Base-by-base conservation (phyloP, 2,329 filamentous ascomycete species). In the Talaromyces sp. region DNA sequence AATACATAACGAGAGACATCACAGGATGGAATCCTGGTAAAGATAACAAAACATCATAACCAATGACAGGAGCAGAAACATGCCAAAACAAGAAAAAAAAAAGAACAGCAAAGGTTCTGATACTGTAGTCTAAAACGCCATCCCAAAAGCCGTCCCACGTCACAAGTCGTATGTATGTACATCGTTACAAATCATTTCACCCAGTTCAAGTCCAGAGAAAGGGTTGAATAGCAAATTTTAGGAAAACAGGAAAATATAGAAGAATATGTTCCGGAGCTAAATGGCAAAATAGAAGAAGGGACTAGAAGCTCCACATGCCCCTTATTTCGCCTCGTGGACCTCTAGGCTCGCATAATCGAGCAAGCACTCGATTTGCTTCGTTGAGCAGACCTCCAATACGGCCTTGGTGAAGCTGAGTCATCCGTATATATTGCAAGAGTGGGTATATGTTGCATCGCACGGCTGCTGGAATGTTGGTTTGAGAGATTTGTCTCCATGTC, bases 351-450 rank as follows among this genome's bases (percentile, higher is more conserved):
- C 63, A 63, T 21, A 73, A 63, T 52, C 68, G 65, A 56, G 62
- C 64, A 53, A 73, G 60, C 11, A 72, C 70, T 46, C 64, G 57
- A 52, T 70, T 66, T 15, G 66, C 70, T 61, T 73, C 69, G 54
- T 70, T 70, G 63, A 73, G 63, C n/a, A 72, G 63, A 7, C 70
- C 71, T n/a, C 69, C 69, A 41, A 69, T 60, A 37, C 64, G 57
- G 39, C 61, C 61, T 43, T 57, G 59, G 13, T 62, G 53, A 33
- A 71, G 62, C 52, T 67, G 66, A 33, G 63, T 61, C 15, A 63
- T 53, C n/a, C 69, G 65, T 36, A 72, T 59, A 36, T 64, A 65
- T 46, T 67, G 67, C 11, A 73, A 63, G n/a, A 73, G 56, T 17
- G 67, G 65, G 37, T 62, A 60, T 21, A 65, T 67, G 41, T 64